Conservation (phyloP, 1,139 yeast species). For the Geotrichum cucujoidarum region DNA sequence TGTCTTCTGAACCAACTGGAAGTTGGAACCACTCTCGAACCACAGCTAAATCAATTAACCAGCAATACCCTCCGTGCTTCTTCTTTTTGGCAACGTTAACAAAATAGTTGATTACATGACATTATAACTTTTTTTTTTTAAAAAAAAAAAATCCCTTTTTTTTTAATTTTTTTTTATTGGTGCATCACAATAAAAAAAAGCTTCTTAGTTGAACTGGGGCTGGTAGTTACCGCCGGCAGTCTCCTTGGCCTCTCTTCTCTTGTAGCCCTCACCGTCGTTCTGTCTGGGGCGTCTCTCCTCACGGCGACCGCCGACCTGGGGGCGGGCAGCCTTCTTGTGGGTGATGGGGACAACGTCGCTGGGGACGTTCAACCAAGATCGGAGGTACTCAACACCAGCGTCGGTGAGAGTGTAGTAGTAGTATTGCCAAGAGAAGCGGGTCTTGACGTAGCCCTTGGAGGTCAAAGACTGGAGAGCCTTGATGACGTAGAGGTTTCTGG, state of each 20-base stretch:
- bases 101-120: background rate
- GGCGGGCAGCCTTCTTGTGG: conserved; percentile 92
- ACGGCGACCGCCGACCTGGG: conserved; percentile 52
- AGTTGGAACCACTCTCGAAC: too few relatives aligned
- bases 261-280: conserved; percentile 40
- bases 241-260: conserved; percentile 41
- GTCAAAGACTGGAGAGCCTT: conserved; percentile 99
- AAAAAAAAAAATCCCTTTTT: background rate
- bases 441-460: conserved; percentile 98
- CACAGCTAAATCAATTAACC: too few relatives aligned
- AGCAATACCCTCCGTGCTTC: too few relatives aligned
- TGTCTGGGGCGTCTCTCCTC: conserved; percentile 36
- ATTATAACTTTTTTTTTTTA: background rate
- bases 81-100: background rate
- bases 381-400: conserved; percentile 97
- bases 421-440: conserved; percentile 99
- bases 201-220: conserved; percentile 32
- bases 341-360: conserved; percentile 98
- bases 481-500: conserved; percentile 96
- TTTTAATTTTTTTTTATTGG: conserved; percentile 22
- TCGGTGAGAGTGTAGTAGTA: conserved; percentile 99
- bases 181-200: background rate
- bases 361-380: conserved; percentile 98
- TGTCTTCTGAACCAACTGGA: too few relatives aligned
- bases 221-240: conserved; percentile 34